Evolutionary conservation across 352 stramenopile species (phyloP).

Genomic region (Pythium sukuiense): DNA sequence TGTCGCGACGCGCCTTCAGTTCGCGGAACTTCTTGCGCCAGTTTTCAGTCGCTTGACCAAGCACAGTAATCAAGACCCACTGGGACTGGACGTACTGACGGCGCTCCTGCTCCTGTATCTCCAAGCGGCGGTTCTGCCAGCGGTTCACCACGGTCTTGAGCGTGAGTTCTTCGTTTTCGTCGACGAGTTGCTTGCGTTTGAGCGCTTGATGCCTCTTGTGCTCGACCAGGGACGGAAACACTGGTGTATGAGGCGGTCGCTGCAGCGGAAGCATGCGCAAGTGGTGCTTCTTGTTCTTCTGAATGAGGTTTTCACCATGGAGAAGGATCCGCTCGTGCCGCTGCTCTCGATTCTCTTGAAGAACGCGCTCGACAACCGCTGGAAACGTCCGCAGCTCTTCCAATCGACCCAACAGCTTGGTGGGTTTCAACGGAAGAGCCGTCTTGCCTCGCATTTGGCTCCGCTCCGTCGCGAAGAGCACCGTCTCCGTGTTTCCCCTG

Average conservation of each 20-base stretch:
- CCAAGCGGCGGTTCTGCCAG: constrained; percentile 49
- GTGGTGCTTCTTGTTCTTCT: constrained; percentile 46
- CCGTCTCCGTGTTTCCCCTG: background rate
- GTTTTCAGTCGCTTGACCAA: constrained; percentile 35
- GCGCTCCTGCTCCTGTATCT: constrained; percentile 35
- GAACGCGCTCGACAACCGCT: constrained; percentile 50
- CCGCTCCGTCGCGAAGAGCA: constrained; percentile 16
- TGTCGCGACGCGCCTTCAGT: constrained; percentile 40
- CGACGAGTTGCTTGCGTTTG: constrained; percentile 55
- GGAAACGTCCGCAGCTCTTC: constrained; percentile 58
- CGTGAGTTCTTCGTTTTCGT: constrained; percentile 40
- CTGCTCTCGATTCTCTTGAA: constrained; percentile 15
- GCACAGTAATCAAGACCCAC: constrained; percentile 51
- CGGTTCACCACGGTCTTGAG: constrained; percentile 41
- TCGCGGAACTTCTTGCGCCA: constrained; percentile 48
- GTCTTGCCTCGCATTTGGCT: constrained; percentile 46
- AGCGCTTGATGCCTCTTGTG: constrained; percentile 45
- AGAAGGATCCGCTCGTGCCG: constrained; percentile 18
- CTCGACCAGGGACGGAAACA: constrained; percentile 58
- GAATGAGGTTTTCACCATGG: constrained; percentile 53
- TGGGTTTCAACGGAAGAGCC: constrained; percentile 46
- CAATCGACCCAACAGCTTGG: constrained; percentile 53
- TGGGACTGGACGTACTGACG: constrained; percentile 49
- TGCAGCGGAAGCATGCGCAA: constrained; percentile 36
- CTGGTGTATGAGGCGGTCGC: constrained; percentile 45